phyloP scores from a whole-genome alignment of 768 basidiomycete genomes.

The Boletus rex-veris region DNA sequence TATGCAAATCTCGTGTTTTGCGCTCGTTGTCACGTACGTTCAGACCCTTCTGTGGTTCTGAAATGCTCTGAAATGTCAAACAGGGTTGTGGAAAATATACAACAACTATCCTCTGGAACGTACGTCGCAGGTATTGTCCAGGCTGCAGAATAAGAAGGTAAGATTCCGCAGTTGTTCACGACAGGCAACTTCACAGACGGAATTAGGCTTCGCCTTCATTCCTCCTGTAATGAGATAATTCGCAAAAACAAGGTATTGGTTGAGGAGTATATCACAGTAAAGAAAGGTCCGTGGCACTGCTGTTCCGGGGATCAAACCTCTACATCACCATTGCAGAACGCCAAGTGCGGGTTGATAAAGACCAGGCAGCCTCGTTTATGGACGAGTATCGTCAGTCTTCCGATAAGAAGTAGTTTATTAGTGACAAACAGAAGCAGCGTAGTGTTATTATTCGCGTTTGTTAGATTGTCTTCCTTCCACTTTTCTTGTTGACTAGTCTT shows the following conservation, averaged over 20 bases:
- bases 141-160: neutral
- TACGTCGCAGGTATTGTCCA: constrained; percentile 15
- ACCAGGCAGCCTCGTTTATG: constrained; percentile 9
- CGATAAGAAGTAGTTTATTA: constrained; percentile 1
- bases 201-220: neutral
- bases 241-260: neutral
- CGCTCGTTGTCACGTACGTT: constrained; percentile 19
- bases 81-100: constrained; percentile 9
- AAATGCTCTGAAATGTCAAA: neutral
- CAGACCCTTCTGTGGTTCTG: neutral
- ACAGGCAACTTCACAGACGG: neutral
- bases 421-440: neutral
- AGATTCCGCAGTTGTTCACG: neutral
- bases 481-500: neutral
- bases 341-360: constrained; percentile 1
- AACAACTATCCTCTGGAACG: neutral
- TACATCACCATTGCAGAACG: neutral
- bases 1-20: constrained; percentile 40
- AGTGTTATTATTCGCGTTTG: neutral
- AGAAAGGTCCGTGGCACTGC: neutral
- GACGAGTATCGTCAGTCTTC: constrained; percentile 1
- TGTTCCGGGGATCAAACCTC: neutral
- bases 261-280: neutral
- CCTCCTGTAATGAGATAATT: neutral
- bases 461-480: neutral